Evolutionary conservation across 2,329 filamentous ascomycete species (phyloP), one percentile per base, ranked within the genome.

Genomic region (Phialemoniopsis sp.): DNA sequence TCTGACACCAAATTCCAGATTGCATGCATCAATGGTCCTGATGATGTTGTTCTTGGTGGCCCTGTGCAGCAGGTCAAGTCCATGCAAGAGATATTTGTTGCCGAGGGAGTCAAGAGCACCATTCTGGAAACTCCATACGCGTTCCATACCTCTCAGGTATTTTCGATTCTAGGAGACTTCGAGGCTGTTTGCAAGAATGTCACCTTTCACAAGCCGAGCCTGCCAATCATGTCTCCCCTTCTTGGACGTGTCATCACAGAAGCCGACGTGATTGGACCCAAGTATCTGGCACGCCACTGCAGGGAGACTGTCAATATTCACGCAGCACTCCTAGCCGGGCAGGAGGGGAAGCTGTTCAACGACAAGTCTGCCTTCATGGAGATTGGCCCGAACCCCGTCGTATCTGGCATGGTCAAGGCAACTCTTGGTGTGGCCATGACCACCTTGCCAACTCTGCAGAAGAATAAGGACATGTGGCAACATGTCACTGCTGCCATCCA

Each of bases 241-340:
- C 68, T 75, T 3, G 71, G 71, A 8, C 64, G 70, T 15, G 28
- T 44, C n/a, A 65, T 80, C 35, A 68, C 81, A 21, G 65, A 68
- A 28, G 68, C 76, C 32, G 64, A 54, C 38, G 43, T 50, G 0
- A 64, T 87, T 42, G 66, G 71, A 41, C 69, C 73, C 0, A 64
- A 68, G 1, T 88, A 88, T 53, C 66, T 88, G 9, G 63, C 69
- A 26, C 71, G 72, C 19, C 74, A 80, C 37, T 76, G 77, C 5
- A 73, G 84, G 2, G 73, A 86, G 51, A 65, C 80, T 0, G 84
- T 88, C 43, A 72, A 86, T 56, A 86, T 88, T 56, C 62, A 70
- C 39, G 70, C 64, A 12, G 80, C 74, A 5, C 52, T 88, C 2
- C 21, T 26, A 26, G 21, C 21, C 6, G 21, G 21, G 6, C 21